phyloP scores from a whole-genome alignment of 768 basidiomycete genomes.

The Galerina sulciceps region DNA sequence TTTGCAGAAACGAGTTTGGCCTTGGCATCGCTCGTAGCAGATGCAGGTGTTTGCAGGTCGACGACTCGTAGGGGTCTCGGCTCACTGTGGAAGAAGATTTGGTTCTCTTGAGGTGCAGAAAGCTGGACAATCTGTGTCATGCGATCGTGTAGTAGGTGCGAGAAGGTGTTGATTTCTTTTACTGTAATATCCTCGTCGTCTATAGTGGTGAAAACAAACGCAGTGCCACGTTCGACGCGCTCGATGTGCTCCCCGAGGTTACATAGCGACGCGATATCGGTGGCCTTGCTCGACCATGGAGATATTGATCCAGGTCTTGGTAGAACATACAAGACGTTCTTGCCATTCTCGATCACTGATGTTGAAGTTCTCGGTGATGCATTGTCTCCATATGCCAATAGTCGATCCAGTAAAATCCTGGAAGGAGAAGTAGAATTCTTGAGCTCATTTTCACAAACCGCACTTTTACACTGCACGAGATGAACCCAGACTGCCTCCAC shows the following conservation, averaged over 20 bases:
- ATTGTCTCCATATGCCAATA: conserved; percentile 86
- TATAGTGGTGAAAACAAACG: conserved; percentile 62
- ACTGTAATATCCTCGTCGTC: conserved; percentile 44
- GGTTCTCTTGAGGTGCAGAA: conserved; percentile 57
- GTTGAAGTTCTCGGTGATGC: conserved; percentile 47
- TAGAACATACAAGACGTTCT: conserved; percentile 69
- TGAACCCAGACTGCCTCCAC: conserved; percentile 89
- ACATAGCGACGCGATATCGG: conserved; percentile 91
- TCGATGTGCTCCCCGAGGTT: conserved; percentile 73
- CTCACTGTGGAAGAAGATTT: conserved; percentile 61
- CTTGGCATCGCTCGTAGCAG: conserved; percentile 46
- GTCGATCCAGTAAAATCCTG: conserved; percentile 61
- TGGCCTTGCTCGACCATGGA: conserved; percentile 99
- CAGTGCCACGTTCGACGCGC: conserved; percentile 85
- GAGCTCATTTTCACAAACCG: conserved; percentile 51
- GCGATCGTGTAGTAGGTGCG: conserved; percentile 86
- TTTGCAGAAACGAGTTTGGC: conserved; percentile 78
- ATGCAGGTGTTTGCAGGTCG: conserved; percentile 48
- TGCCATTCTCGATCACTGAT: conserved; percentile 27
- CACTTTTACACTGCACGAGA: conserved; percentile 68
- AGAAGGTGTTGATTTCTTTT: conserved; percentile 54
- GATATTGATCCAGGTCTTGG: conserved; percentile 92
- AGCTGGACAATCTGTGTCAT: conserved; percentile 89
- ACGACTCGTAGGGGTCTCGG: conserved; percentile 76
- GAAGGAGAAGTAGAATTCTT: conserved; percentile 43